A percentile compares a stretch with the other conserved stretches of the same genome.
These are phyloP conservation scores for Galerina marginata DNA, from an alignment of 768 basidiomycete species.

Conservation along the genomic window DNA sequence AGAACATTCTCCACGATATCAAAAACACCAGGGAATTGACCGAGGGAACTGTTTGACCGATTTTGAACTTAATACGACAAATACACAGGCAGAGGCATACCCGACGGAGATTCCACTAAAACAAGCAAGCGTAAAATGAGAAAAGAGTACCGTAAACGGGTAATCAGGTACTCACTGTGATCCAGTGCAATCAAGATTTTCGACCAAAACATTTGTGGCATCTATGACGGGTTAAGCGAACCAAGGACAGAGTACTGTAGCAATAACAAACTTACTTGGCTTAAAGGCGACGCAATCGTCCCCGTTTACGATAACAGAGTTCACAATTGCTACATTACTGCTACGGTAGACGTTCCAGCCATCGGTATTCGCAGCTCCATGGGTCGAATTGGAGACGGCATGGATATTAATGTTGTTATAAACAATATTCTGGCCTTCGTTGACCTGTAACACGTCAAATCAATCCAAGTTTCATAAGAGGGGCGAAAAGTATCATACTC, in stretches of 20 bases:
- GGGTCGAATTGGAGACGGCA: conserved; percentile 49
- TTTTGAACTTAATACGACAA: not conserved
- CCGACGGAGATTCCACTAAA: conserved; percentile 60
- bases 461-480: not conserved
- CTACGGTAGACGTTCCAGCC: conserved; percentile 71
- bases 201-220: conserved; percentile 60
- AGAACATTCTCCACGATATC: conserved; percentile 69
- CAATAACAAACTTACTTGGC: conserved; percentile 40
- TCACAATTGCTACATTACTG: conserved; percentile 50
- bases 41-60: conserved; percentile 52
- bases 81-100: conserved; percentile 20
- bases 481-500: not conserved
- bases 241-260: not conserved
- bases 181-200: conserved; percentile 64
- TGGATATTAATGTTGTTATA: conserved; percentile 53
- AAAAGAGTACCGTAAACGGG: not conserved
- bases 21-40: conserved; percentile 55
- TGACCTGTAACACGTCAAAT: conserved; percentile 37
- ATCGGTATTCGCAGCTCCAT: conserved; percentile 56
- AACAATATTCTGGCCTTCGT: conserved; percentile 51
- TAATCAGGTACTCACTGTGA: conserved; percentile 48
- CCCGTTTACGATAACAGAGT: conserved; percentile 58
- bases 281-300: conserved; percentile 69
- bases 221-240: conserved; percentile 30
- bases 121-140: not conserved